phyloP scores from a whole-genome alignment of 2,329 filamentous ascomycete genomes.

The Aspergillus puulaauensis region DNA sequence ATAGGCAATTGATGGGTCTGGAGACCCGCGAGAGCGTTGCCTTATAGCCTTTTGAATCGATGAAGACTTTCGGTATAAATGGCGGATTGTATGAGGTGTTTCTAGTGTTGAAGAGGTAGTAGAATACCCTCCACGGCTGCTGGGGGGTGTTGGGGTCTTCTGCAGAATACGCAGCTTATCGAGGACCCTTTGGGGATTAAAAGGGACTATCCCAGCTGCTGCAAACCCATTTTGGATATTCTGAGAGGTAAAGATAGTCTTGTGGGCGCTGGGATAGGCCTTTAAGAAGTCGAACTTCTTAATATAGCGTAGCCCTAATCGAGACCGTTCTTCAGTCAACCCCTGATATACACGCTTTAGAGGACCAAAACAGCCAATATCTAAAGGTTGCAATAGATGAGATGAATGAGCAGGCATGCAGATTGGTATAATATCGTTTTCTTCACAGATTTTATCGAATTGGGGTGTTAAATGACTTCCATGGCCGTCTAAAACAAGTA shows the following conservation, averaged over 20 bases:
- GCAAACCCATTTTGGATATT: slow-evolving; percentile 8
- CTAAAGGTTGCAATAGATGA: background rate
- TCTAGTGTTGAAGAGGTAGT: background rate
- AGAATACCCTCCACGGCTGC: background rate
- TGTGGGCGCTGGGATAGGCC: background rate
- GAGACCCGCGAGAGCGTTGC: slow-evolving; percentile 1
- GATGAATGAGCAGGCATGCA: background rate
- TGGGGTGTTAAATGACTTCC: background rate
- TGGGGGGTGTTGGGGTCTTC: background rate
- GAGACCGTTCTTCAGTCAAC: background rate
- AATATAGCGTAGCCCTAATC: slow-evolving; percentile 4
- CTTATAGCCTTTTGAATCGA: slow-evolving; percentile 2
- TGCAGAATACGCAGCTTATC: slow-evolving; percentile 8
- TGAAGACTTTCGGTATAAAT: slow-evolving; percentile 5
- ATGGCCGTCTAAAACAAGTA: background rate
- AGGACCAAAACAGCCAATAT: background rate
- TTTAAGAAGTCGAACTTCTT: slow-evolving; percentile 5
- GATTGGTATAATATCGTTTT: slow-evolving; percentile 5
- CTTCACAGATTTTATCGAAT: background rate
- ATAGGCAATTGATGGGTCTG: background rate
- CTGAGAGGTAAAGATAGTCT: background rate
- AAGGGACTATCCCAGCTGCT: background rate
- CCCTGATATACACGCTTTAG: background rate
- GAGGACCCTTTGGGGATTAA: slow-evolving; percentile 5
- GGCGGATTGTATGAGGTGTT: slow-evolving; percentile 7